Percentiles rank a stretch among this genome's conserved stretches.
phyloP scores from a whole-genome alignment of 2,329 filamentous ascomycete genomes.

The Pseudogymnoascus sp. region DNA sequence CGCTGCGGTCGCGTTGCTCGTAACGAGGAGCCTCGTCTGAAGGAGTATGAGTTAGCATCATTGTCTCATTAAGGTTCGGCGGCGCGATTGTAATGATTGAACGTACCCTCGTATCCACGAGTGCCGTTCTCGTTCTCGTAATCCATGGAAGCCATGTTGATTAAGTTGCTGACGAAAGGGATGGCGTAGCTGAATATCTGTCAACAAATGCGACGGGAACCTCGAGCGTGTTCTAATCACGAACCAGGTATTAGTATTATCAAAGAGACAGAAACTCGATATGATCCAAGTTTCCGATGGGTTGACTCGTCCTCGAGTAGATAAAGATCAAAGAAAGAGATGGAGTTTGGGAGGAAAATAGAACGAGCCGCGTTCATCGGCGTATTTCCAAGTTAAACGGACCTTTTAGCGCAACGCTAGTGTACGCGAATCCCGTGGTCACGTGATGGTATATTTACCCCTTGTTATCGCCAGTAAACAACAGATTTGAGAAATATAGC shows the following conservation, averaged over 20 bases:
- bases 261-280: neutral
- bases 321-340: conserved; percentile 11
- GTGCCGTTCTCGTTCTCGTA: conserved; percentile 63
- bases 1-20: conserved; percentile 60
- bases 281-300: neutral
- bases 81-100: neutral
- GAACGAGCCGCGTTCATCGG: conserved; percentile 1
- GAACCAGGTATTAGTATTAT: conserved; percentile 1
- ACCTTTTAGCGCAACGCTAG: conserved; percentile 6
- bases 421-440: conserved; percentile 9
- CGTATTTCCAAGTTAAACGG: conserved; percentile 10
- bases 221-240: neutral
- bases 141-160: conserved; percentile 55
- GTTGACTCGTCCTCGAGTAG: conserved; percentile 1
- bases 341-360: conserved; percentile 10
- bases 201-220: neutral
- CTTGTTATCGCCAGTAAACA: neutral
- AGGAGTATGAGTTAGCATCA: neutral
- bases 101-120: conserved; percentile 56
- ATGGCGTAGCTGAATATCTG: conserved; percentile 7
- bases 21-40: conserved; percentile 60
- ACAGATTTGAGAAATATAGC: neutral
- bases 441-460: neutral
- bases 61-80: neutral
- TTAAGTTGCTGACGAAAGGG: conserved; percentile 17